Percentiles rank a stretch among this genome's conserved stretches.
phyloP scores from a whole-genome alignment of 495 filamentous ascomycete species.

The Aspergillus kassunensis region DNA sequence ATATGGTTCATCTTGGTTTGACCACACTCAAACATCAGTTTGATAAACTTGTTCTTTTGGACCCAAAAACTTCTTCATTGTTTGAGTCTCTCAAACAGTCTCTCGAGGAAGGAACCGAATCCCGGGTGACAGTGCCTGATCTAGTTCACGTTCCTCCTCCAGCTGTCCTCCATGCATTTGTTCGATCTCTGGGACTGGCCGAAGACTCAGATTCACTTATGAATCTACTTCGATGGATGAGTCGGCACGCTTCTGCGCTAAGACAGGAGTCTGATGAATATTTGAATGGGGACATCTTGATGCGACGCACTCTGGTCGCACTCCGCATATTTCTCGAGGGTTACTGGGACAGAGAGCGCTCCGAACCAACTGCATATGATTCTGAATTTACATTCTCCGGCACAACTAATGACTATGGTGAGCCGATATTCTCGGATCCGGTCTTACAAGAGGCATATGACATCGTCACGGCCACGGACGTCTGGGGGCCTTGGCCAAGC shows the following conservation, averaged over 20 bases:
- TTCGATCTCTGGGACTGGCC: conserved; percentile 47
- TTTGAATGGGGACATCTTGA: conserved; percentile 38
- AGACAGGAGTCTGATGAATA: conserved; percentile 36
- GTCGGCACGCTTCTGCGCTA: conserved; percentile 30
- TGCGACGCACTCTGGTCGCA: conserved; percentile 50
- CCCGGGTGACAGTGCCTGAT: conserved; percentile 24
- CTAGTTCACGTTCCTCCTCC: conserved; percentile 41
- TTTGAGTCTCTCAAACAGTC: conserved; percentile 22
- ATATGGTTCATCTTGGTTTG: conserved; percentile 31
- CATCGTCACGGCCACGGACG: conserved; percentile 39
- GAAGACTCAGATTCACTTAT: conserved; percentile 49
- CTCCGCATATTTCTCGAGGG: conserved; percentile 51
- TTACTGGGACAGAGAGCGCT: conserved; percentile 19
- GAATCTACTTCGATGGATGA: conserved; percentile 53
- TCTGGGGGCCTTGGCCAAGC: conserved; percentile 53
- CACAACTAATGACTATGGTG: conserved; percentile 11
- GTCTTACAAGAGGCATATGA: conserved; percentile 37
- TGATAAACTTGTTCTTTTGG: conserved; percentile 34
- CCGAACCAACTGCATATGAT: not conserved
- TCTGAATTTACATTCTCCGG: not conserved
- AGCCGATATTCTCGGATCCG: conserved; percentile 24
- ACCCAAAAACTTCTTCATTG: conserved; percentile 20
- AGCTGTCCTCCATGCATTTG: conserved; percentile 49
- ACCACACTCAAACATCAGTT: conserved; percentile 33
- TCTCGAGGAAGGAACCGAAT: conserved; percentile 7